These are phyloP conservation scores for Salvia hispanica DNA, from an alignment of 257 asterid species.

Conservation along the genomic window DNA sequence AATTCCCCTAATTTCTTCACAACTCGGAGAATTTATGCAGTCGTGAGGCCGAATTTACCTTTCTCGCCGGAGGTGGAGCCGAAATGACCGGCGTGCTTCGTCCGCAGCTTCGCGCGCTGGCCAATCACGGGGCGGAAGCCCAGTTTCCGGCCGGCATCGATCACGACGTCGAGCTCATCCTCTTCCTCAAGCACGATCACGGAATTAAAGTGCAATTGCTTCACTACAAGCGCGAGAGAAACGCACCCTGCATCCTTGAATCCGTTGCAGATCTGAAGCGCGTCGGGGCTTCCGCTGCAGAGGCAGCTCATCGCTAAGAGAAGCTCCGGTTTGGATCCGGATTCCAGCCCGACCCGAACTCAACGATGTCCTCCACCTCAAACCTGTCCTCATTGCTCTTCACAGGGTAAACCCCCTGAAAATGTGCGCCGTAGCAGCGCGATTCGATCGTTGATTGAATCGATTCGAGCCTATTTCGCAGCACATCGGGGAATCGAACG, in stretches of 20 bases:
- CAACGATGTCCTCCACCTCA: constrained; percentile 88
- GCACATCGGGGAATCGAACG: constrained; percentile 84
- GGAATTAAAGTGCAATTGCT: constrained; percentile 65
- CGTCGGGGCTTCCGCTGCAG: constrained; percentile 75
- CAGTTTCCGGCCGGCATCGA: constrained; percentile 55
- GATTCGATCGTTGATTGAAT: constrained; percentile 64
- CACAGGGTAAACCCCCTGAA: constrained; percentile 93
- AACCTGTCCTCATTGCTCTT: constrained; percentile 85
- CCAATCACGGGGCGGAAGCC: constrained; percentile 81
- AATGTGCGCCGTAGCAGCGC: constrained; percentile 66
- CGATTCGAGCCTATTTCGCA: constrained; percentile 63
- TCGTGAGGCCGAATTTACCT: constrained; percentile 86
- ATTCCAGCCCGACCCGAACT: constrained; percentile 79
- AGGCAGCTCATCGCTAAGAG: constrained; percentile 89
- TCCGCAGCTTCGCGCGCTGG: constrained; percentile 85
- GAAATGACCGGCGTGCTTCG: constrained; percentile 90
- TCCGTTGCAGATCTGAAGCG: constrained; percentile 85
- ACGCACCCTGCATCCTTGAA: constrained; percentile 90
- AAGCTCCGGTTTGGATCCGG: constrained; percentile 98
- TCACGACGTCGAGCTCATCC: constrained; percentile 79
- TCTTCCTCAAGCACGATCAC: constrained; percentile 93
- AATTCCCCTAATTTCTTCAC: constrained; percentile 58
- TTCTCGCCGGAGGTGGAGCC: constrained; percentile 98
- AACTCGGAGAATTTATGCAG: constrained; percentile 75
- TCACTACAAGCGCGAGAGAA: constrained; percentile 70